Evolutionary conservation across 495 filamentous ascomycete species (phyloP).

Genomic region (Hypoxylon fragiforme): DNA sequence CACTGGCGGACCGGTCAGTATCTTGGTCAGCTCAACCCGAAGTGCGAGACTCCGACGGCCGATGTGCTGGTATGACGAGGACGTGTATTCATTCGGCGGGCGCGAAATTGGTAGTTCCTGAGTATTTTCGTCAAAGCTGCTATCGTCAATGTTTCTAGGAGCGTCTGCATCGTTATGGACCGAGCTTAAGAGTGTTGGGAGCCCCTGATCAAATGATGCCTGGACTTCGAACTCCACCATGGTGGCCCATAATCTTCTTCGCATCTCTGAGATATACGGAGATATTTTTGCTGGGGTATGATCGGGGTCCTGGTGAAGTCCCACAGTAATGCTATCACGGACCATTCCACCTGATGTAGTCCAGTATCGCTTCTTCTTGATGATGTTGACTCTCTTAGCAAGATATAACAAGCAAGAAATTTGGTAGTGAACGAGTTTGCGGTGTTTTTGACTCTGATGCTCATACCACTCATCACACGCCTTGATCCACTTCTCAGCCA

Average conservation of each 20-base stretch:
- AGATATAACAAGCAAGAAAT: constrained; percentile 40
- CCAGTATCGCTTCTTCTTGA: constrained; percentile 44
- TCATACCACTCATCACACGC: constrained; percentile 38
- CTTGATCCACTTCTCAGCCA: constrained; percentile 38
- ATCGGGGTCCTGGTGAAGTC: constrained; percentile 39
- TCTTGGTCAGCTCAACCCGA: constrained; percentile 37
- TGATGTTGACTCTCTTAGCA: constrained; percentile 38
- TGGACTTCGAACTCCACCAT: constrained; percentile 42
- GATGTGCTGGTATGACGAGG: constrained; percentile 37
- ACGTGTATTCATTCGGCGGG: constrained; percentile 35
- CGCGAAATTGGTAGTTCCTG: constrained; percentile 32
- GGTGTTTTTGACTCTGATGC: constrained; percentile 38
- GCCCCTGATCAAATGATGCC: constrained; percentile 40
- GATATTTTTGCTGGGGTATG: constrained; percentile 28
- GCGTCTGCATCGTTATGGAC: constrained; percentile 34
- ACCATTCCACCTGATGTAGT: constrained; percentile 36
- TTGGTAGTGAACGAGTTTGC: constrained; percentile 42
- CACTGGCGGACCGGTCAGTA: constrained; percentile 32
- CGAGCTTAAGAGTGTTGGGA: constrained; percentile 39
- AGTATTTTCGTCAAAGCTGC: constrained; percentile 36
- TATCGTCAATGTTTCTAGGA: constrained; percentile 41
- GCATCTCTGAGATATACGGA: constrained; percentile 41
- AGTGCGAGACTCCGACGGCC: constrained; percentile 38
- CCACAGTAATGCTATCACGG: constrained; percentile 35
- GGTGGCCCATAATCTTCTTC: constrained; percentile 39